phyloP scores from a whole-genome alignment of 108 stramenopile genomes.

The Licmophora abbreviata region DNA sequence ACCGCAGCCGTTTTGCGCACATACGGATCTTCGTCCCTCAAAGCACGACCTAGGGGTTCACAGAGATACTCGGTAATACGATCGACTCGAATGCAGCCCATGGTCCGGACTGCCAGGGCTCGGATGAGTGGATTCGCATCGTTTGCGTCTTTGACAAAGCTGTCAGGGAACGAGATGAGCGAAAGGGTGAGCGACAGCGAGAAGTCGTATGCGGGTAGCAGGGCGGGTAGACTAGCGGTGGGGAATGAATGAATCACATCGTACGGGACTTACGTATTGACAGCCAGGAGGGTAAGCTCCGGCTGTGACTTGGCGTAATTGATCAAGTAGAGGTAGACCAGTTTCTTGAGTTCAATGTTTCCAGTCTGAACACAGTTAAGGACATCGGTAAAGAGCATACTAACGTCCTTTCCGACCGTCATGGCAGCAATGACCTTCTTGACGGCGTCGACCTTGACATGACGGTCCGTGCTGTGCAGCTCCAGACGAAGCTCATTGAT shows the following conservation, averaged over 20 bases:
- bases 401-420: constrained; percentile 99
- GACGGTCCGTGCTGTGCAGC: constrained; percentile 89
- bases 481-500: constrained; percentile 97
- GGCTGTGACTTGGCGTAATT: constrained; percentile 99
- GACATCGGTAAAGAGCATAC: constrained; percentile 95
- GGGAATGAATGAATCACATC: no score
- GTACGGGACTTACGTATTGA: no score
- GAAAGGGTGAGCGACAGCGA: no score
- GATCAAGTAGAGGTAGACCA: constrained; percentile 99
- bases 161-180: no score
- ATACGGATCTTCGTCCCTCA: constrained; percentile 96
- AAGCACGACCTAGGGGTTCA: constrained; percentile 87
- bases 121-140: constrained; percentile 98
- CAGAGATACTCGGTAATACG: constrained; percentile 98
- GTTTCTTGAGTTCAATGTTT: constrained; percentile 97
- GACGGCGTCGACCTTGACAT: constrained; percentile 95
- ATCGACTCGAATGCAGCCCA: constrained; percentile 99
- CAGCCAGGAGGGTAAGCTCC: constrained; percentile 96
- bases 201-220: no score
- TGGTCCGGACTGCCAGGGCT: constrained; percentile 97
- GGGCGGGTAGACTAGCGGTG: no score
- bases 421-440: constrained; percentile 99
- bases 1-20: constrained; percentile 99
- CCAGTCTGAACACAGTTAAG: constrained; percentile 99
- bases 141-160: constrained; percentile 96